Conservation (phyloP, 2,329 filamentous ascomycete genomes). For the Biscogniauxia mediterranea region DNA sequence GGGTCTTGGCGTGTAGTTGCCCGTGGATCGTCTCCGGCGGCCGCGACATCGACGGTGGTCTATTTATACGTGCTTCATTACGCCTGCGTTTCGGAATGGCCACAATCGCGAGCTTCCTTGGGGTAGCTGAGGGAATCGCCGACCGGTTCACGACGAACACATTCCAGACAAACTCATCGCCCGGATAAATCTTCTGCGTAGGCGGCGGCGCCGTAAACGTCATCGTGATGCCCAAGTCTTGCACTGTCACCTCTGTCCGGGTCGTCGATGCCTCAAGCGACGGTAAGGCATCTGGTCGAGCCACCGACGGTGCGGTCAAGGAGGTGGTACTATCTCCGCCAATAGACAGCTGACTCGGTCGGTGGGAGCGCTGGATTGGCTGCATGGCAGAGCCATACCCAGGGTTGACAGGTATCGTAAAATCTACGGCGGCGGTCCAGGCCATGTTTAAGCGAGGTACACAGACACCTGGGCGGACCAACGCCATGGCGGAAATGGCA, state of each 20-base stretch:
- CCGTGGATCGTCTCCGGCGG: conserved; percentile 18
- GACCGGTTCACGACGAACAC: conserved; percentile 76
- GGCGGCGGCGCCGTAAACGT: conserved; percentile 63
- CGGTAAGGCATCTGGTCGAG: conserved; percentile 59
- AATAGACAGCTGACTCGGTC: conserved; percentile 64
- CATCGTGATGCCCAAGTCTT: conserved; percentile 70
- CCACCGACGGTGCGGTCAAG: conserved; percentile 56
- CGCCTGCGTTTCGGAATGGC: conserved; percentile 64
- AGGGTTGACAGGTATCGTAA: conserved; percentile 63
- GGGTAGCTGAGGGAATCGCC: conserved; percentile 36
- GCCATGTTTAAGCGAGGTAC: conserved; percentile 61
- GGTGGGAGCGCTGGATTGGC: conserved; percentile 59
- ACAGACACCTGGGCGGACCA: conserved; percentile 55
- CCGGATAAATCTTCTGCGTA: conserved; percentile 52
- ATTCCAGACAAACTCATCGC: conserved; percentile 68
- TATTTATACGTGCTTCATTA: conserved; percentile 51
- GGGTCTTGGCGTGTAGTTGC: conserved; percentile 13
- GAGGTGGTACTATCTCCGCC: conserved; percentile 52
- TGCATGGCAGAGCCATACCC: conserved; percentile 57
- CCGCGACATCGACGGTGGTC: conserved; percentile 54
- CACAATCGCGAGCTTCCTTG: conserved; percentile 68
- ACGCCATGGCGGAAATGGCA: conserved; percentile 57
- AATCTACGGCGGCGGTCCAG: conserved; percentile 69
- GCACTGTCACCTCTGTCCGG: conserved; percentile 46
- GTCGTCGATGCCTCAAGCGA: conserved; percentile 53